These are phyloP conservation scores for Pseudozyma flocculosa DNA, from an alignment of 1,284 basidiomycete genomes.

Conservation along the genomic window DNA sequence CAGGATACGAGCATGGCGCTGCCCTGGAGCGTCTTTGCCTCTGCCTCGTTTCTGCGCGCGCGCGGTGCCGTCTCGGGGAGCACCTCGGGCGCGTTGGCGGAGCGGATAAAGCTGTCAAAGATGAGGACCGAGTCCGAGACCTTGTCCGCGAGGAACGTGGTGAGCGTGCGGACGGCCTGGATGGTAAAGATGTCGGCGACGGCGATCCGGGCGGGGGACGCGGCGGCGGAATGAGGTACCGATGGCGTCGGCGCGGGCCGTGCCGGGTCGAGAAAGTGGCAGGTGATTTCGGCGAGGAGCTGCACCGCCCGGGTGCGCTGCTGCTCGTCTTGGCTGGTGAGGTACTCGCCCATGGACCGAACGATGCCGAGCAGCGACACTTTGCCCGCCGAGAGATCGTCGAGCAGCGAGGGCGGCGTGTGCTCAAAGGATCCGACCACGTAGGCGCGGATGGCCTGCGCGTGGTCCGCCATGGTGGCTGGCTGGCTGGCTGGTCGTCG, in stretches of 20 bases:
- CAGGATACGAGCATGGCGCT: constrained; percentile 47
- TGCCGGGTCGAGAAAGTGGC: constrained; percentile 22
- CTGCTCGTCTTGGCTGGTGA: constrained; percentile 80
- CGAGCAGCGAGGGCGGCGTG: constrained; percentile 35
- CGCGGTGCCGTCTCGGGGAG: constrained; percentile 42
- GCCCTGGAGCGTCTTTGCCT: constrained; percentile 38
- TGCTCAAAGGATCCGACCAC: constrained; percentile 35
- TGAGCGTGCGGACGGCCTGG: constrained; percentile 73
- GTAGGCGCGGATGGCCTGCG: constrained; percentile 36
- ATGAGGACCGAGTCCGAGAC: constrained; percentile 72
- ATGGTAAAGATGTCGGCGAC: constrained; percentile 71
- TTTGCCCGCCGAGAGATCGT: constrained; percentile 18
- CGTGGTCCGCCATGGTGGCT: constrained; percentile 26
- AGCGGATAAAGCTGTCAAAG: constrained; percentile 34
- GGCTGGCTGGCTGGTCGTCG: no score
- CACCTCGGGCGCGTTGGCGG: constrained; percentile 32
- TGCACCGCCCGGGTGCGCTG: constrained; percentile 73
- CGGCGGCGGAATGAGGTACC: background rate
- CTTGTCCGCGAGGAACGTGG: constrained; percentile 80
- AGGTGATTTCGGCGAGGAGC: constrained; percentile 31
- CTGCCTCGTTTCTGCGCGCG: constrained; percentile 23
- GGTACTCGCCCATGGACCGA: constrained; percentile 78
- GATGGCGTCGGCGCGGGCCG: background rate
- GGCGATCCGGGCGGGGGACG: constrained; percentile 58
- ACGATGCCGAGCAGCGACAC: constrained; percentile 72